Evolutionary conservation across 768 basidiomycete species (phyloP).

Genomic region (Lentinula edodes): DNA sequence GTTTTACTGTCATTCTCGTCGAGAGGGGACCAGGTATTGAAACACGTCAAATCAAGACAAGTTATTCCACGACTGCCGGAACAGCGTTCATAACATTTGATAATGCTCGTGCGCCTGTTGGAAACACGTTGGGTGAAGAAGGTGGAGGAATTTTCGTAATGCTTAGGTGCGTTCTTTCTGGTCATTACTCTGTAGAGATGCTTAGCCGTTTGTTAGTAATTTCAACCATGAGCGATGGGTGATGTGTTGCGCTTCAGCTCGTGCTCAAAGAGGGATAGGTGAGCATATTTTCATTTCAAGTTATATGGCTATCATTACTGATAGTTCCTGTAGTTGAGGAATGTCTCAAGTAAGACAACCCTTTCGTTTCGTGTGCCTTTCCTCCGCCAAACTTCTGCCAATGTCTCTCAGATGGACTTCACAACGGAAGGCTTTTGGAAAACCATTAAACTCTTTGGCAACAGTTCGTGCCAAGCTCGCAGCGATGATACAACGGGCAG

Average conservation of each 20-base stretch:
- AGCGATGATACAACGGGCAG: constrained; percentile 59
- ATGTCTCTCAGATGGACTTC: constrained; percentile 61
- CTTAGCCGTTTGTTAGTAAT: constrained; percentile 41
- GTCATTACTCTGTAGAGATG: neutral
- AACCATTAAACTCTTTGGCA: constrained; percentile 75
- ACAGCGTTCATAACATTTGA: constrained; percentile 76
- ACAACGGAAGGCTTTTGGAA: constrained; percentile 89
- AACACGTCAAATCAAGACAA: constrained; percentile 83
- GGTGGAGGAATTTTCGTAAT: constrained; percentile 60
- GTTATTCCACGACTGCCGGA: constrained; percentile 76
- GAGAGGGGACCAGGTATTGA: constrained; percentile 79
- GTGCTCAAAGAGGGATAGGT: constrained; percentile 40
- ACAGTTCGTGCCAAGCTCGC: constrained; percentile 89
- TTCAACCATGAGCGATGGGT: constrained; percentile 97
- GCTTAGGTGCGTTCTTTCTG: constrained; percentile 27
- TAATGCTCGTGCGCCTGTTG: constrained; percentile 78
- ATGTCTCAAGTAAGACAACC: constrained; percentile 41
- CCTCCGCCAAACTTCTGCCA: neutral
- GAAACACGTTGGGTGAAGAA: constrained; percentile 78
- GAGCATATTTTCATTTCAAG: neutral
- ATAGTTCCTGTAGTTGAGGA: constrained; percentile 28
- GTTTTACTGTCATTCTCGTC: constrained; percentile 82
- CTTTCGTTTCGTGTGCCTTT: neutral
- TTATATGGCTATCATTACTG: neutral
- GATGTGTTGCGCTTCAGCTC: constrained; percentile 69